Conservation (phyloP, 208 protist genomes). For the Leptomonas pyrrhocoris region DNA sequence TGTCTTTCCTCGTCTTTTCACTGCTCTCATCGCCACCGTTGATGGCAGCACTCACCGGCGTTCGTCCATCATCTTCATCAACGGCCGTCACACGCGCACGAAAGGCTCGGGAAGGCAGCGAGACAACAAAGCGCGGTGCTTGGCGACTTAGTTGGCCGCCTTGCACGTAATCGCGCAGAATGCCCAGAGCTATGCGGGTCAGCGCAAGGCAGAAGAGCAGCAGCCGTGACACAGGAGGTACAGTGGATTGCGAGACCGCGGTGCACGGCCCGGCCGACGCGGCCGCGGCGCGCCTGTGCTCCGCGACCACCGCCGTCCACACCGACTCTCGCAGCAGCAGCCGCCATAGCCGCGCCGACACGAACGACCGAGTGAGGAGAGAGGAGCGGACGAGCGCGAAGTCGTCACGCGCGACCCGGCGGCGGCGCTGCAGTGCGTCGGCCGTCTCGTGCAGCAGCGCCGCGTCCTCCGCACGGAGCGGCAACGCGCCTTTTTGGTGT, state of each 20-base stretch:
- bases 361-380: constrained; percentile 58
- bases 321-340: constrained; percentile 55
- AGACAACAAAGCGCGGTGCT: constrained; percentile 84
- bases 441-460: constrained; percentile 23
- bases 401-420: constrained; percentile 25
- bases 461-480: constrained; percentile 1
- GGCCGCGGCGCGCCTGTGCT: constrained; percentile 22
- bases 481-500: not conserved
- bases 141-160: constrained; percentile 48
- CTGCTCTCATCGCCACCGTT: not conserved
- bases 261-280: not conserved
- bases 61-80: not conserved
- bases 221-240: constrained; percentile 12
- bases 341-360: constrained; percentile 75
- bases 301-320: constrained; percentile 48
- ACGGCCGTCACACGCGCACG: not conserved
- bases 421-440: constrained; percentile 19
- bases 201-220: constrained; percentile 47
- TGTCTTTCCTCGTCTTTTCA: not conserved
- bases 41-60: not conserved
- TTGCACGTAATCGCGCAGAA: constrained; percentile 64
- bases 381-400: constrained; percentile 43
- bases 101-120: constrained; percentile 59
- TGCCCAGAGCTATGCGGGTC: constrained; percentile 52
- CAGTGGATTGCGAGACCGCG: not conserved